Base-by-base conservation (phyloP, 2,329 filamentous ascomycete species). In the Fusarium tjaetaba region DNA sequence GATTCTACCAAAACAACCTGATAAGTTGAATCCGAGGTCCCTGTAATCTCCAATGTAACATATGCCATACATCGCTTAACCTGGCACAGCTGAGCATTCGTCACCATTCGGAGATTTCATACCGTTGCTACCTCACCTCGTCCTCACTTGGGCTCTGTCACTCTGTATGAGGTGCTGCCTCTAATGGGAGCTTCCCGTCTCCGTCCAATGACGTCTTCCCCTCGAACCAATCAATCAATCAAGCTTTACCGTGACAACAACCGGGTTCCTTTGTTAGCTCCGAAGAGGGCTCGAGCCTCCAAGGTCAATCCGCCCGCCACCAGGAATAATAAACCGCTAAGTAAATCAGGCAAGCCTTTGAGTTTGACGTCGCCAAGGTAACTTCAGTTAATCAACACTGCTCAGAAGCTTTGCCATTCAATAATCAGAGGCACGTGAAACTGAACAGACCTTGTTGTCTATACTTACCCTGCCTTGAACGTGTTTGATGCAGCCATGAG, bases 171-270 rank as follows among this genome's bases (percentile, higher is more conserved):
- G 24, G 51, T 39, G 16, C 34, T 39, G 16, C 51, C 51, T 38
- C 20, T 32, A 15, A 32, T 43, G 43, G 43, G 36, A 58, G 36
- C 36, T 65, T 65, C 28, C 28, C 28, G 28, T 28, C 67, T 39
- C 56, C 30, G 42, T 69, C 59, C 30, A 65, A 70, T 70, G 67
- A 70, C 67, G 67, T 70, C 66, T 70, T 70, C 26, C n/a, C 30
- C 18, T 32, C 16, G 11, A 28, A 28, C 57, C 65, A 69, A 68
- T 62, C 66, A 55, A 32, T 34, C 16, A 34, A 34, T 11, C 34
- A 39, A 48, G 36, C 36, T 48, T 53, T 68, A 41, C 65, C 36
- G 30, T 38, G 56, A 58, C 28, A 52, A 61, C 48, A 61, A n/a
- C 34, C 41, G 14, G 26, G 20, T 28, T 48, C 34, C 22, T 38